Conservation (phyloP, 1,284 basidiomycete genomes). For the Meripilus lineatus region DNA sequence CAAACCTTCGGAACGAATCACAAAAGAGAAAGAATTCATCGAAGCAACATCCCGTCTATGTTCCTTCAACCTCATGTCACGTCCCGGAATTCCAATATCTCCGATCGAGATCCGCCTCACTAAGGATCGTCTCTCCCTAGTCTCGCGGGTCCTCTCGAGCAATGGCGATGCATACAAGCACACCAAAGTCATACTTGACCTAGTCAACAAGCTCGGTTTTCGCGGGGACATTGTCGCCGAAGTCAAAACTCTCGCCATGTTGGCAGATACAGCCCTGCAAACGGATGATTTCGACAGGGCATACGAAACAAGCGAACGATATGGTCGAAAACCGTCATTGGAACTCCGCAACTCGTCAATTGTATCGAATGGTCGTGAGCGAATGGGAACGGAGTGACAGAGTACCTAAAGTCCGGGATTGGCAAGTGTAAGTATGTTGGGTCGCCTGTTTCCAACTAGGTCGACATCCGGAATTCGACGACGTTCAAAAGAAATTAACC, state of each 20-base stretch:
- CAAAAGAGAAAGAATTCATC: conserved; percentile 83
- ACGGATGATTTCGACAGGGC: conserved; percentile 74
- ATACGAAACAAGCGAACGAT: conserved; percentile 60
- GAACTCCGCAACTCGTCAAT: conserved; percentile 34
- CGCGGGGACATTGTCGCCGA: conserved; percentile 64
- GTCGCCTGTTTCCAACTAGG: conserved; percentile 83
- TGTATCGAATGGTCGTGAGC: conserved; percentile 48
- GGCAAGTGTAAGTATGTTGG: conserved; percentile 90
- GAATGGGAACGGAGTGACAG: no score
- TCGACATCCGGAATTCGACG: conserved; percentile 69
- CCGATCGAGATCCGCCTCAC: conserved; percentile 90
- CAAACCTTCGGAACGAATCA: conserved; percentile 54
- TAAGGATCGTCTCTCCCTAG: conserved; percentile 77
- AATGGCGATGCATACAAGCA: conserved; percentile 86
- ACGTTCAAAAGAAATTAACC: conserved; percentile 59
- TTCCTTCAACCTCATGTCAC: conserved; percentile 76
- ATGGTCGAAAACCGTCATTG: conserved; percentile 70
- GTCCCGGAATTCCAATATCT: conserved; percentile 71
- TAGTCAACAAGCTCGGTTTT: conserved; percentile 84
- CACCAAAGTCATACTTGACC: conserved; percentile 83
- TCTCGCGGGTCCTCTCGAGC: conserved; percentile 77
- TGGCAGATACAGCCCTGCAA: conserved; percentile 79
- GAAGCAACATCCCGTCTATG: conserved; percentile 88
- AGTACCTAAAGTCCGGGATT: no score
- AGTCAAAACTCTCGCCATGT: conserved; percentile 82